Conservation (phyloP, 352 stramenopile genomes). For the Globisporangium solare region DNA sequence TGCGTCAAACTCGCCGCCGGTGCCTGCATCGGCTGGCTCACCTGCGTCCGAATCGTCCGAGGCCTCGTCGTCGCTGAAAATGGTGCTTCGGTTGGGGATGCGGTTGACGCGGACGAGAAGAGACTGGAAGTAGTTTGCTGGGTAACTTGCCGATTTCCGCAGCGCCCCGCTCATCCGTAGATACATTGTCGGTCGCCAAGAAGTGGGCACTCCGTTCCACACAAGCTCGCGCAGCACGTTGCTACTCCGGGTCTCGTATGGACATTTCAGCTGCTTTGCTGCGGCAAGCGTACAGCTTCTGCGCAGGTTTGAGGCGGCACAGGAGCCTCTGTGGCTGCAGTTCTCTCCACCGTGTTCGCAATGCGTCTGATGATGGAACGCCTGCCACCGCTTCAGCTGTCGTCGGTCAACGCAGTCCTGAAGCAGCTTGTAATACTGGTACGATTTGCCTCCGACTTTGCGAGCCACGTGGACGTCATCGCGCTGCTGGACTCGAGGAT, state of each 20-base stretch:
- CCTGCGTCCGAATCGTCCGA: no score
- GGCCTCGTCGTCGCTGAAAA: no score
- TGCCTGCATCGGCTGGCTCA: neutral
- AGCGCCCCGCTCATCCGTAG: constrained; percentile 37
- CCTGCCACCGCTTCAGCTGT: constrained; percentile 32
- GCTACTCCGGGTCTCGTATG: constrained; percentile 6
- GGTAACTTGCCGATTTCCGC: constrained; percentile 15
- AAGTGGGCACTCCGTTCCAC: constrained; percentile 49
- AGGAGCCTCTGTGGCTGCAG: neutral
- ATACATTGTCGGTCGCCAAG: constrained; percentile 37
- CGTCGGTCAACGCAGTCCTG: constrained; percentile 32
- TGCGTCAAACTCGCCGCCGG: constrained; percentile 23
- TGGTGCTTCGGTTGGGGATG: constrained; percentile 1
- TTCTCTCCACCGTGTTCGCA: neutral
- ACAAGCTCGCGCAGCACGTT: constrained; percentile 24
- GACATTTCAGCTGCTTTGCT: neutral
- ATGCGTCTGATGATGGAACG: constrained; percentile 9
- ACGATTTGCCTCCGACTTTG: constrained; percentile 20
- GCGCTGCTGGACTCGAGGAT: constrained; percentile 22
- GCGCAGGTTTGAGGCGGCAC: neutral
- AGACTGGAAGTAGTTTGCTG: constrained; percentile 30
- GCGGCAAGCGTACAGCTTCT: no score
- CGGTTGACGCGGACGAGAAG: constrained; percentile 8
- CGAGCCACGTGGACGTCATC: neutral
- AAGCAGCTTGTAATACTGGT: constrained; percentile 46